A percentile compares a stretch with the other conserved stretches of the same genome.
Conservation (phyloP, 441 rosid genomes). For the Lagerstroemia fauriei region DNA sequence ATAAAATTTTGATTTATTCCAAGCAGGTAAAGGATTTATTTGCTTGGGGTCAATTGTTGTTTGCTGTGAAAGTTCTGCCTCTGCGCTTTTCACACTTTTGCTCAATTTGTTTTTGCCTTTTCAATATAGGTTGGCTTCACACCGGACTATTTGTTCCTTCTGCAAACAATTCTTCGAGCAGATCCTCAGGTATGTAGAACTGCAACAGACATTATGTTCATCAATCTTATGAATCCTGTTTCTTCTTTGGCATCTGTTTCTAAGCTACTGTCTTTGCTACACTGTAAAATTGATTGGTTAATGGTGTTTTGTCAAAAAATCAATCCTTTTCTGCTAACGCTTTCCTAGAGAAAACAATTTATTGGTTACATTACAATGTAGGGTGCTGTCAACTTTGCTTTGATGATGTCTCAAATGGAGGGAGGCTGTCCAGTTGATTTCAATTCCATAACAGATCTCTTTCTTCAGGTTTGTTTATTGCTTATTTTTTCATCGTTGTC, state of each 20-base stretch:
- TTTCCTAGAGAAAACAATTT: not conserved
- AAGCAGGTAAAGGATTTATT: conserved; percentile 68
- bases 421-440: conserved; percentile 98
- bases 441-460: conserved; percentile 95
- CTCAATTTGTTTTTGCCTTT: conserved; percentile 2
- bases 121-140: conserved; percentile 86
- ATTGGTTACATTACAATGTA: conserved; percentile 30
- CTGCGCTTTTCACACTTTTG: conserved; percentile 6
- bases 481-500: not conserved
- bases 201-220: not conserved
- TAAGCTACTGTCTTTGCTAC: not conserved
- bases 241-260: not conserved
- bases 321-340: not conserved
- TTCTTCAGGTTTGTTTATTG: conserved; percentile 72
- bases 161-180: conserved; percentile 95
- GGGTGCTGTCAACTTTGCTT: conserved; percentile 98
- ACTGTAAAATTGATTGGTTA: not conserved
- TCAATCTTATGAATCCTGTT: not conserved
- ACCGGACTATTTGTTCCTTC: conserved; percentile 96
- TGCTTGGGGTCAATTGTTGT: not conserved
- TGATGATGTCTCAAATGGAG: conserved; percentile 99
- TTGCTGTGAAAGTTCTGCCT: conserved; percentile 6
- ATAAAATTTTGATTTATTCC: conserved; percentile 92
- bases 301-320: not conserved
- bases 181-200: conserved; percentile 86